Base-by-base conservation (phyloP, 1,284 basidiomycete species). In the Sanghuangporus baumii region DNA sequence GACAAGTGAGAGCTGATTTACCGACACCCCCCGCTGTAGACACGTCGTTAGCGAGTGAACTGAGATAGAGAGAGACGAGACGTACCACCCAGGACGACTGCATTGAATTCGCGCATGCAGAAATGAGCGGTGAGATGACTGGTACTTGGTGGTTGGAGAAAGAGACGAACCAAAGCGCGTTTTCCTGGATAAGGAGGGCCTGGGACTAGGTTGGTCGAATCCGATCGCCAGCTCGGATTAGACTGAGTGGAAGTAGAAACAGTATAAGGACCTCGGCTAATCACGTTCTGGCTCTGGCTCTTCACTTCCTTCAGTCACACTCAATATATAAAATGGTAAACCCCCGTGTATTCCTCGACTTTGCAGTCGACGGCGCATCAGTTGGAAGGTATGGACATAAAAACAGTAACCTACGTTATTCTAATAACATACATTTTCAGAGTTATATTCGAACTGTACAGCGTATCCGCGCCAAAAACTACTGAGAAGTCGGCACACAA, bases 371-470 rank as follows among this genome's bases (percentile, higher is more conserved):
- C 62, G 73, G 76, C 64, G 71, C 78, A 31, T 76, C 79, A n/a
- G 68, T 80, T 12, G 89, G 89, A 70, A 81, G 89, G 86, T 86
- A 61, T 38, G 76, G 69, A 18, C 66, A 68, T 62, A 71, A 72
- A 31, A 6, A 18, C 12, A 11, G 26, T 48, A n/a, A 50, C 9
- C 54, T 7, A 5, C 63, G 55, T 9, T 40, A 26, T 31, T 57
- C 43, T 34, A 59, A 47, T 60, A 43, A 36, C 26, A 0, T 55
- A 57, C 34, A 59, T 59, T 57, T 58, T 12, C 69, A 89, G 87
- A 67, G 79, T 92, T 63, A 81, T 94, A 67, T 91, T 94, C 66
- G 94, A 96, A 73, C 79, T 96, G 9, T 94, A 83, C 78, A 82
- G 76, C 65, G 88, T 89, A 71, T 78, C 79, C 4, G 87, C 85